Base-by-base conservation (phyloP, 2,329 filamentous ascomycete genomes). In the Penicillium crustosum region DNA sequence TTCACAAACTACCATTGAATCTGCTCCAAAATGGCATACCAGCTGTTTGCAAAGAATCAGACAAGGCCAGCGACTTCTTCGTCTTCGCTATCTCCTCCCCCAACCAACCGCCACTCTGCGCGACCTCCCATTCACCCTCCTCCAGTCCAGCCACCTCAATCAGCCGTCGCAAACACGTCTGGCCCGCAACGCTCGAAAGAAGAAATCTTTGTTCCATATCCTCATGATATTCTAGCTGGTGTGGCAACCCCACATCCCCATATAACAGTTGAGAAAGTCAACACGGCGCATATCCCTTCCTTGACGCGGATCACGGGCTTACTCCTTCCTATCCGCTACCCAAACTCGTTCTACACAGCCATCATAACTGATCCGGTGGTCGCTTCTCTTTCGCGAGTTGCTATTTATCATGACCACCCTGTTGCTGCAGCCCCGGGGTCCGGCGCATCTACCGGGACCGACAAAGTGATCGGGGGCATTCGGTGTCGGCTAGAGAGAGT, bases 271-370 rank as follows among this genome's bases (percentile, higher is more conserved):
- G 76, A 80, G 3, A 73, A 80, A 3, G 77, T 86, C 50, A 80
- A 77, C n/a, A 77, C 78, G 36, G 76, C 77, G 25, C 80, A 85
- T 66, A 76, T 88, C 38, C 78, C 80, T 21, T 79, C 80, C 8
- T 79, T 86, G 68, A 82, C 81, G 65, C 81, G 82, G 19, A 80
- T 88, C 31, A 86, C 82, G 50, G 76, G 79, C 53, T 73, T 86
- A 5, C 78, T 86, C 2, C 77, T 88, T 1, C 86, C 85, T 7
- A 83, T 88, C 56, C 79, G 82, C 53, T 88, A 88, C 67, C 81
- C 83, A 3, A 79, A 82, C 47, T 79, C 77, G 19, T 88, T 87
- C 77, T 88, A 85, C 75, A 80, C 79, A 21, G 83, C 85, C 58
- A 85, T 81, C 41, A 77, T 86, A 68, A 78, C 80, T 2, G 83